These are phyloP conservation scores for Entomortierella lignicola DNA, from an alignment of 192 early-diverging fungal genomes.

Conservation along the genomic window DNA sequence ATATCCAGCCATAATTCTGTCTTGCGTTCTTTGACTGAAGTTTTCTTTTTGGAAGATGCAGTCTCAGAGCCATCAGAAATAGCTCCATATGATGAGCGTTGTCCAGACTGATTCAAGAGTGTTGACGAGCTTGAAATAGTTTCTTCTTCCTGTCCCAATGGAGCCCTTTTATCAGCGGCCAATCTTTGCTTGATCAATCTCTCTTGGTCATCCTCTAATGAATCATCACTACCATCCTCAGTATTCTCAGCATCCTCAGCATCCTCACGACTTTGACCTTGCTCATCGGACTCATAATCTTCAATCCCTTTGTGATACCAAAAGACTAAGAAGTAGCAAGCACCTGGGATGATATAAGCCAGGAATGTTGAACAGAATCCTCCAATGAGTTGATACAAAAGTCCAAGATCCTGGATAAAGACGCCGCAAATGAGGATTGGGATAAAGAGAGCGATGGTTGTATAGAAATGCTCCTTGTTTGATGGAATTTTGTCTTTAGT, in stretches of 20 bases:
- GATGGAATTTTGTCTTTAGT: conserved; percentile 39
- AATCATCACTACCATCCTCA: conserved; percentile 19
- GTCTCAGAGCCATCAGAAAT: neutral
- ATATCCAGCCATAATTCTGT: conserved; percentile 54
- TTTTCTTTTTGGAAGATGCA: neutral
- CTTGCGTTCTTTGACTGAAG: neutral
- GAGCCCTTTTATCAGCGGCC: neutral
- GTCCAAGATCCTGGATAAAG: conserved; percentile 52
- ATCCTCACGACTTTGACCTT: neutral
- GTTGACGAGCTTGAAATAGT: neutral
- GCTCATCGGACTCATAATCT: neutral
- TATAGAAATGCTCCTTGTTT: conserved; percentile 50
- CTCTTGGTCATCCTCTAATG: conserved; percentile 20
- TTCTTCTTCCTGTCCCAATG: conserved; percentile 8
- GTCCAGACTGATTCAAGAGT: neutral
- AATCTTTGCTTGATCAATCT: conserved; percentile 2
- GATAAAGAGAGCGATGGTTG: conserved; percentile 54
- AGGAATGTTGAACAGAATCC: conserved; percentile 60
- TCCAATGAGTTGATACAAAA: conserved; percentile 62
- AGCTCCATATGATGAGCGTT: neutral
- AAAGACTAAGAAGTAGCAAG: conserved; percentile 57
- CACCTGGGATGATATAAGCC: conserved; percentile 62
- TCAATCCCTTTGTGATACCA: conserved; percentile 14
- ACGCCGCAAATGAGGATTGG: conserved; percentile 54
- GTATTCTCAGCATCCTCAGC: conserved; percentile 10